Evolutionary conservation across 345 rosid species (phyloP).

Genomic region (Balakata baccata): DNA sequence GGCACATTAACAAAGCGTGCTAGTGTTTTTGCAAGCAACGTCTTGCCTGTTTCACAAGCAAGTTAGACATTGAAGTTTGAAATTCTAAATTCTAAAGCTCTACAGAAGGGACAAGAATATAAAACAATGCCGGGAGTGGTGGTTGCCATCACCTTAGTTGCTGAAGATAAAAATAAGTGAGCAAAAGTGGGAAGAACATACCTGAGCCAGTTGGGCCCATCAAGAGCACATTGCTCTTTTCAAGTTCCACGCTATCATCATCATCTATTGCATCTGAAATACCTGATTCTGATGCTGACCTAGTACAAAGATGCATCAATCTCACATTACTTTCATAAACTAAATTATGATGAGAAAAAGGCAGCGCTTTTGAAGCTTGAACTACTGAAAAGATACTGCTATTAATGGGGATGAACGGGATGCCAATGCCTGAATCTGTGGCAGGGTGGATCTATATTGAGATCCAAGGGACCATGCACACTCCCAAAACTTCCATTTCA

Average conservation of each 20-base stretch:
- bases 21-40: slow-evolving; percentile 76
- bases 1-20: slow-evolving; percentile 85
- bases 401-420: not conserved
- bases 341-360: not conserved
- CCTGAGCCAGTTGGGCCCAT: slow-evolving; percentile 99
- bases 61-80: slow-evolving; percentile 25
- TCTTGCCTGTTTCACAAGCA: slow-evolving; percentile 56
- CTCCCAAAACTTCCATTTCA: not conserved
- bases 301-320: slow-evolving; percentile 47
- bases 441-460: not conserved
- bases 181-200: slow-evolving; percentile 22
- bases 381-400: not conserved
- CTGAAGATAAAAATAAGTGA: not conserved
- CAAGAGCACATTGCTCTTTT: slow-evolving; percentile 91
- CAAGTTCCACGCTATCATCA: slow-evolving; percentile 81
- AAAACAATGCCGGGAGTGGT: slow-evolving; percentile 5
- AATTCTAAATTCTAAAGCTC: slow-evolving; percentile 7
- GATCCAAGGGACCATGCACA: not conserved
- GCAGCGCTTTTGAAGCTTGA: not conserved
- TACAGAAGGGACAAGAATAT: not conserved
- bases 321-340: slow-evolving; percentile 25
- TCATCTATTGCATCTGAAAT: slow-evolving; percentile 45
- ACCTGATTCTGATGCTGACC: slow-evolving; percentile 71
- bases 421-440: not conserved
- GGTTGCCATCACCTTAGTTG: not conserved